Conservation (phyloP, 2,329 filamentous ascomycete genomes). For the Trichoderma cornu-damae region DNA sequence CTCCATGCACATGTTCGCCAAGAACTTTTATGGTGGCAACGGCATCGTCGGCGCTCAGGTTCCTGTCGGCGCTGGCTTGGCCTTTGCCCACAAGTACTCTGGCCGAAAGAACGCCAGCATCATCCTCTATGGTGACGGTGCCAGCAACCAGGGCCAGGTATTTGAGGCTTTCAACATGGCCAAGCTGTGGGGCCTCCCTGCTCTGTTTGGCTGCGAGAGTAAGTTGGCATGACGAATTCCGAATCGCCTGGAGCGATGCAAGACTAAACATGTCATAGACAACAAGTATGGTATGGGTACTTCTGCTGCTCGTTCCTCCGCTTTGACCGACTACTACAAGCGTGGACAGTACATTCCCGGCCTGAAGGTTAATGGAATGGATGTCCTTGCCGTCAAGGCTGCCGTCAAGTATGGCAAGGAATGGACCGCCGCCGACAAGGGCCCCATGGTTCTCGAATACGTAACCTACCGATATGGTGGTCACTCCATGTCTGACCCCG, state of each 20-base stretch:
- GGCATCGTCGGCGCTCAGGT: constrained; percentile 99
- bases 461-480: constrained; percentile 99
- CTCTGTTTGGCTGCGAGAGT: constrained; percentile 98
- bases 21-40: constrained; percentile 97
- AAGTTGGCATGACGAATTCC: constrained; percentile 38
- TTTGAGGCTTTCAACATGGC: constrained; percentile 99
- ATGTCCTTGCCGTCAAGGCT: constrained; percentile 95
- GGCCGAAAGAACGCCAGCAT: constrained; percentile 80
- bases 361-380: constrained; percentile 99
- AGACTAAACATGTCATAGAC: constrained; percentile 52
- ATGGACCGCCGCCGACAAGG: constrained; percentile 76
- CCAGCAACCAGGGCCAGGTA: constrained; percentile 97
- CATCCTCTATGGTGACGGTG: constrained; percentile 94
- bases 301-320: constrained; percentile 85
- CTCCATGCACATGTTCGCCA: constrained; percentile 99
- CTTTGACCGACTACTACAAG: constrained; percentile 99
- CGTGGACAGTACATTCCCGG: constrained; percentile 99
- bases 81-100: constrained; percentile 94
- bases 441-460: constrained; percentile 94
- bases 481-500: constrained; percentile 99
- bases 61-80: constrained; percentile 90
- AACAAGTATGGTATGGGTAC: constrained; percentile 99
- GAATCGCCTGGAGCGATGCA: background rate
- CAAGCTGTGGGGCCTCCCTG: constrained; percentile 94
- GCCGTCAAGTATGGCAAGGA: constrained; percentile 92